phyloP scores from a whole-genome alignment of 331 rosid species.

The Dryas integrifolia region DNA sequence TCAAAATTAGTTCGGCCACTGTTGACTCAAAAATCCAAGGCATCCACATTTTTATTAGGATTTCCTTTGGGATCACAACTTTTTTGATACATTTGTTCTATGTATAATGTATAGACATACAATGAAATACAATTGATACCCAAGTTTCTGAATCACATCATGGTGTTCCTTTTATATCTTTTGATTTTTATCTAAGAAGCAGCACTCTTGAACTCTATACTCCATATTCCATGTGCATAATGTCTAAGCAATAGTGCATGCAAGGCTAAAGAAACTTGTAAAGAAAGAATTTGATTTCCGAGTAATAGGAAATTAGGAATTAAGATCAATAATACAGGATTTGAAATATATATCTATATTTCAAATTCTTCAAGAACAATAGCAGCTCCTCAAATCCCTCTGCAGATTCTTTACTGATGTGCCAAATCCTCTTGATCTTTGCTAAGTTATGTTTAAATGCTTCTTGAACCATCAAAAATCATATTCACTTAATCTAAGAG shows the following conservation, averaged over 20 bases:
- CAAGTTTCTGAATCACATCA: background rate
- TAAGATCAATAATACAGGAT: background rate
- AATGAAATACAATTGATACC: background rate
- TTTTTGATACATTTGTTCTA: background rate
- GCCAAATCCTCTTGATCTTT: background rate
- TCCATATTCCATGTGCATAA: too few species aligned
- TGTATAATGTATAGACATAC: background rate
- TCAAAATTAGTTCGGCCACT: background rate
- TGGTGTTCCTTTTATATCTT: background rate
- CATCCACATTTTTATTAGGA: constrained; percentile 46
- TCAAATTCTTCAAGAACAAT: too few species aligned
- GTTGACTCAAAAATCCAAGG: constrained; percentile 22
- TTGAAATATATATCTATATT: too few species aligned
- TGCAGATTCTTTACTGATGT: background rate
- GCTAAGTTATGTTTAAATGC: background rate
- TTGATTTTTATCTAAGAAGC: too few species aligned
- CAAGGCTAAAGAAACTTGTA: background rate
- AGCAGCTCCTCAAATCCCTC: too few species aligned
- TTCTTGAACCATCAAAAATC: background rate
- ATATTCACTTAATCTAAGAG: background rate
- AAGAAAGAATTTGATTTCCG: background rate
- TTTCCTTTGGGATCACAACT: constrained; percentile 27
- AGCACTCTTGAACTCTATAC: too few species aligned
- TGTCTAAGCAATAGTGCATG: too few species aligned
- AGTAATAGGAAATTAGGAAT: background rate